A percentile compares a stretch with the other conserved stretches of the same genome.
Evolutionary conservation across 192 early-diverging fungal genomes (phyloP).

Genomic region (Coemansia asiatica): DNA sequence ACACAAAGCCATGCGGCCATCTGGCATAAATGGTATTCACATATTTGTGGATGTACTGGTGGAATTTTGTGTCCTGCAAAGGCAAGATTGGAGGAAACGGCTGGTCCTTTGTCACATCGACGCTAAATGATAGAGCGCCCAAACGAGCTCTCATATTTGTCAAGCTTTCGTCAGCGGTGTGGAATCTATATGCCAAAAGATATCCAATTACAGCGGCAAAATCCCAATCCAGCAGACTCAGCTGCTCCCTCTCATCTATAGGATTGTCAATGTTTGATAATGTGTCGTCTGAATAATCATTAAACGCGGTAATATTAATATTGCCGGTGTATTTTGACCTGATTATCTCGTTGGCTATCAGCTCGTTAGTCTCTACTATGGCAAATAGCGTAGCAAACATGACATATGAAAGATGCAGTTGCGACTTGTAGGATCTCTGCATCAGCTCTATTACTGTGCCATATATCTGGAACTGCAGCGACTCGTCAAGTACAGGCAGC

Average conservation of each 20-base stretch:
- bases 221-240: slow-evolving; percentile 43
- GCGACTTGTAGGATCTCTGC: slow-evolving; percentile 8
- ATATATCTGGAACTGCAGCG: slow-evolving; percentile 50
- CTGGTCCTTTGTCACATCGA: slow-evolving; percentile 23
- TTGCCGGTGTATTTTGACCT: slow-evolving; percentile 10
- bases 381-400: slow-evolving; percentile 45
- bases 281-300: background rate
- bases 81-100: slow-evolving; percentile 38
- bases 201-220: slow-evolving; percentile 50
- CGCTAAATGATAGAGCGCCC: slow-evolving; percentile 30
- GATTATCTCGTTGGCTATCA: slow-evolving; percentile 16
- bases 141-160: slow-evolving; percentile 34
- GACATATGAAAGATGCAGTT: slow-evolving; percentile 18
- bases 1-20: slow-evolving; percentile 46
- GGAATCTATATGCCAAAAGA: slow-evolving; percentile 31
- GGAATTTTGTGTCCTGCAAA: slow-evolving; percentile 32
- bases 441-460: slow-evolving; percentile 27
- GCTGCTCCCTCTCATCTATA: slow-evolving; percentile 18
- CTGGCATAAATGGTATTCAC: slow-evolving; percentile 23
- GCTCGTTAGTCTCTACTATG: slow-evolving; percentile 44
- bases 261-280: slow-evolving; percentile 2
- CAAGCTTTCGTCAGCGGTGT: slow-evolving; percentile 10
- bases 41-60: slow-evolving; percentile 28
- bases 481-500: slow-evolving; percentile 15
- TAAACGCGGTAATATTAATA: background rate